Percentiles rank a stretch among this genome's conserved stretches.
Evolutionary conservation across 2,329 filamentous ascomycete genomes (phyloP).

Genomic region (Metarhizium anisopliae): DNA sequence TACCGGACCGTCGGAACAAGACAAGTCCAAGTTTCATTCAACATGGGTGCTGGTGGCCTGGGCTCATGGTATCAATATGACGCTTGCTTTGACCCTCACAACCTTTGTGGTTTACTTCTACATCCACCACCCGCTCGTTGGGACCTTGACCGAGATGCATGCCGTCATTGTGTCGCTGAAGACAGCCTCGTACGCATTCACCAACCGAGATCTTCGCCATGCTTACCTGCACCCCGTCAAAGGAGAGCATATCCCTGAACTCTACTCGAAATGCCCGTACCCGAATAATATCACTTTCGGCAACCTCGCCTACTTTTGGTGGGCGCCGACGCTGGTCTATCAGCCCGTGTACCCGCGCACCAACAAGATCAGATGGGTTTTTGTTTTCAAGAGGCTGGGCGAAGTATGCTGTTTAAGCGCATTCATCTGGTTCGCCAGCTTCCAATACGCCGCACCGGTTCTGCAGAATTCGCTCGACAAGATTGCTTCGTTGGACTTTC

Average conservation of each 20-base stretch:
- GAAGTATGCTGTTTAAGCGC: constrained; percentile 72
- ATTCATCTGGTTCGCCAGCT: constrained; percentile 91
- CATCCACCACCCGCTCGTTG: constrained; percentile 89
- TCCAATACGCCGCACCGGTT: constrained; percentile 88
- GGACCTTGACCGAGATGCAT: constrained; percentile 82
- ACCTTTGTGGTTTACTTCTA: constrained; percentile 82
- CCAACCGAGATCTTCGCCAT: constrained; percentile 89
- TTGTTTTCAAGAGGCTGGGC: constrained; percentile 71
- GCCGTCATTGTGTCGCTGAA: constrained; percentile 95
- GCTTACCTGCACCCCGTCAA: constrained; percentile 71
- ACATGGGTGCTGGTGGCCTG: constrained; percentile 77
- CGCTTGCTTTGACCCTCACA: constrained; percentile 69
- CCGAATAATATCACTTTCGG: constrained; percentile 80
- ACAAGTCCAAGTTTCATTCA: constrained; percentile 56
- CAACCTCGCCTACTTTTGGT: constrained; percentile 95
- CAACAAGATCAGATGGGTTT: constrained; percentile 71
- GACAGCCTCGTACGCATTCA: constrained; percentile 90
- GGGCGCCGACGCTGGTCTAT: constrained; percentile 92
- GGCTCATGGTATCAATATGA: constrained; percentile 75
- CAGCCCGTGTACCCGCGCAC: constrained; percentile 93
- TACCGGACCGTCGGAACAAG: constrained; percentile 40
- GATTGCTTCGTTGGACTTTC: constrained; percentile 69
- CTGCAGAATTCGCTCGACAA: constrained; percentile 84
- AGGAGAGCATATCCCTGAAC: constrained; percentile 63
- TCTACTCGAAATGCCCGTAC: constrained; percentile 80